phyloP scores from a whole-genome alignment of 169 alveolate genomes.

The Plasmodium chabaudi region DNA sequence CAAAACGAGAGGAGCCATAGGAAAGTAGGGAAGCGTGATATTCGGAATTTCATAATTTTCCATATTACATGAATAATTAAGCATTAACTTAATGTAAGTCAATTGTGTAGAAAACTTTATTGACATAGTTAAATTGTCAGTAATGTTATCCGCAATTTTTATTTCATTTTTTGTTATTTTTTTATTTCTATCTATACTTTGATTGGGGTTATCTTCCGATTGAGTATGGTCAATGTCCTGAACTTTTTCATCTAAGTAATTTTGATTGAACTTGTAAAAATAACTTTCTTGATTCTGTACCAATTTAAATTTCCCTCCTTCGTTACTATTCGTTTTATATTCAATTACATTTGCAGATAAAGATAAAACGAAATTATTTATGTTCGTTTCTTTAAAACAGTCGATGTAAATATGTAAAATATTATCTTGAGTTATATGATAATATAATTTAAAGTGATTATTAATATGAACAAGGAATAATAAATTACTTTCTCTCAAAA shows the following conservation, averaged over 20 bases:
- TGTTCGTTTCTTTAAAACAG: background rate
- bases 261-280: too few species aligned
- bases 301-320: too few species aligned
- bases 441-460: constrained; percentile 37
- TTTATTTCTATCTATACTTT: background rate
- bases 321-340: too few species aligned
- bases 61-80: constrained; percentile 9
- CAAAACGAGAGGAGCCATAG: constrained; percentile 9
- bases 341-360: too few species aligned
- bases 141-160: constrained; percentile 1
- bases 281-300: too few species aligned
- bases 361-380: too few species aligned
- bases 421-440: background rate
- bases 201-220: background rate
- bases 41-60: background rate
- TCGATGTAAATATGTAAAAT: constrained; percentile 10
- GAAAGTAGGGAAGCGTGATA: constrained; percentile 12
- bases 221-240: background rate
- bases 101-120: background rate
- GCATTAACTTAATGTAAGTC: background rate
- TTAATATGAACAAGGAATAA: constrained; percentile 13
- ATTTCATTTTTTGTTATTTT: background rate
- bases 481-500: background rate
- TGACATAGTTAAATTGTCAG: background rate
- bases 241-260: too few species aligned